Evolutionary conservation across 768 basidiomycete genomes (phyloP).

Genomic region (Boletus sp.): DNA sequence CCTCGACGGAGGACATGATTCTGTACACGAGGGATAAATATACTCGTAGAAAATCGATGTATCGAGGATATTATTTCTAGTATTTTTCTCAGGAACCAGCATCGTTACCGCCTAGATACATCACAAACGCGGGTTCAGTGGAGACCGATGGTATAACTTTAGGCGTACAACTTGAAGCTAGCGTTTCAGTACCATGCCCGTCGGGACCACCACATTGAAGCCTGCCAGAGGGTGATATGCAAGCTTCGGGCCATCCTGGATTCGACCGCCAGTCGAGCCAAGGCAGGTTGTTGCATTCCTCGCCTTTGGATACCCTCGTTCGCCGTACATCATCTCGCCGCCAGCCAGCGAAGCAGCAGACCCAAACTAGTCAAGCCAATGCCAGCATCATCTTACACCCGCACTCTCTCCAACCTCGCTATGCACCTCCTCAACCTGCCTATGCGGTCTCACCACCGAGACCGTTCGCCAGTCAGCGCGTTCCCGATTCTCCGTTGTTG

Average conservation of each 20-base stretch:
- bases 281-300: slow-evolving; percentile 39
- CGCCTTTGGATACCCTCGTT: slow-evolving; percentile 60
- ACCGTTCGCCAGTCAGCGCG: slow-evolving; percentile 2
- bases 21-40: slow-evolving; percentile 5
- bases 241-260: slow-evolving; percentile 5
- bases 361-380: neutral
- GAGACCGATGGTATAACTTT: neutral
- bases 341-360: slow-evolving; percentile 10
- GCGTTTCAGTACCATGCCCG: slow-evolving; percentile 9
- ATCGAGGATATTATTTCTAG: neutral
- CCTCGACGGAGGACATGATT: neutral
- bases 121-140: neutral
- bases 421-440: neutral
- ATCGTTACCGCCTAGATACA: slow-evolving; percentile 12
- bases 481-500: slow-evolving; percentile 46
- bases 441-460: slow-evolving; percentile 11
- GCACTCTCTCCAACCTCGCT: slow-evolving; percentile 12
- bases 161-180: neutral
- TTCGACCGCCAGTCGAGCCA: slow-evolving; percentile 21
- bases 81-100: slow-evolving; percentile 8
- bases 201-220: neutral
- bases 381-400: neutral
- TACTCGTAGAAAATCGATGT: neutral
- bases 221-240: slow-evolving; percentile 19
- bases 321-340: slow-evolving; percentile 51